A percentile compares a stretch with the other conserved stretches of the same genome.
Conservation (phyloP, 345 rosid species). For the Heritiera littoralis region DNA sequence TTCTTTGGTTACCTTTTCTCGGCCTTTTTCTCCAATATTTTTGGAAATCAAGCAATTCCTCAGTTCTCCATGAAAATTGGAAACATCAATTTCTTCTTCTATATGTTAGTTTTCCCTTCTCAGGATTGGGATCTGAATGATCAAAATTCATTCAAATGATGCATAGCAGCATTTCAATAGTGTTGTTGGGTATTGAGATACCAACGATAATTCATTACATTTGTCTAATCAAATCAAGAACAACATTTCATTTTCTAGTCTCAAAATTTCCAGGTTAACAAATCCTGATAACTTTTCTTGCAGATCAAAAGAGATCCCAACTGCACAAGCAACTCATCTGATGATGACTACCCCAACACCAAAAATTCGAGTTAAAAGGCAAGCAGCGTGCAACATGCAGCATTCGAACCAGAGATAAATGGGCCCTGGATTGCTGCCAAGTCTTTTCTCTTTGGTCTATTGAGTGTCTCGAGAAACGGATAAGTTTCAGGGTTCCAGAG, state of each 20-base stretch:
- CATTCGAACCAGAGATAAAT: neutral
- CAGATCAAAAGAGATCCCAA: neutral
- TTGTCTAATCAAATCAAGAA: neutral
- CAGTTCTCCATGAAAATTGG: neutral
- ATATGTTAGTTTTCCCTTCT: neutral
- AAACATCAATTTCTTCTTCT: neutral
- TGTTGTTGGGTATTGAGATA: neutral
- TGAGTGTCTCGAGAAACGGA: neutral
- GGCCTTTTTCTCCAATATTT: neutral
- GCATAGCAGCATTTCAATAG: neutral
- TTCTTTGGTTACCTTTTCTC: neutral
- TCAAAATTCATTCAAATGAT: neutral
- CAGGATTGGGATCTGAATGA: neutral
- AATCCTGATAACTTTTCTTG: neutral
- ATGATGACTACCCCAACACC: neutral
- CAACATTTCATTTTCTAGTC: neutral
- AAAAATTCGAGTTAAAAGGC: neutral
- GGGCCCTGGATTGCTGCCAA: slow-evolving; percentile 2
- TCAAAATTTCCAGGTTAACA: neutral
- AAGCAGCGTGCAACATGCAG: neutral
- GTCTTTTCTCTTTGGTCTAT: neutral
- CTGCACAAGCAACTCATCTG: neutral
- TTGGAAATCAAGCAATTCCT: neutral
- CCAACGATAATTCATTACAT: neutral
- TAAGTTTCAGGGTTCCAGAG: neutral